phyloP scores from a whole-genome alignment of 1,284 basidiomycete genomes.

The Fomes fomentarius region DNA sequence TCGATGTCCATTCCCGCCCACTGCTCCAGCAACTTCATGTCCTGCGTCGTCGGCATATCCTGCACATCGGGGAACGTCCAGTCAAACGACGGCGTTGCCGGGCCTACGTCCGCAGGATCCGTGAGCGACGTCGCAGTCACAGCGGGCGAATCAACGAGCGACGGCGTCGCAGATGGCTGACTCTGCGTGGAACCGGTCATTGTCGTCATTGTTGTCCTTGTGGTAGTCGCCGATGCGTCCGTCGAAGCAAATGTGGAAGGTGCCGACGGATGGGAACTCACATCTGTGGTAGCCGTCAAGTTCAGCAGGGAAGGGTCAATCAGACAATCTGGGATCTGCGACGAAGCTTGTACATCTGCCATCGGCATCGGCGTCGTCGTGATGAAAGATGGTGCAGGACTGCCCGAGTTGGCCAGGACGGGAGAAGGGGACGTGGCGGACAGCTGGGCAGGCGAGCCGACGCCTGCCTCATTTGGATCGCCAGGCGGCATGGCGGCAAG shows the following conservation, averaged over 20 bases:
- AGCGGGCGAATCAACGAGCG: conserved; percentile 37
- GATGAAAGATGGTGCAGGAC: no score
- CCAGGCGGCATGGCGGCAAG: conserved; percentile 26
- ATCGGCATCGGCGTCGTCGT: no score
- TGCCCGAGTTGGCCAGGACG: no score
- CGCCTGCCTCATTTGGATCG: conserved; percentile 23
- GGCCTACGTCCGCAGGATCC: conserved; percentile 31
- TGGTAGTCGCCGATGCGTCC: neutral
- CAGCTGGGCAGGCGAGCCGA: conserved; percentile 6
- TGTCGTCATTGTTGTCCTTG: no score
- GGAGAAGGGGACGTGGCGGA: neutral
- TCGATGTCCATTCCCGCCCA: conserved; percentile 26
- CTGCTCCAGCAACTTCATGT: conserved; percentile 25
- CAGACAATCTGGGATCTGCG: conserved; percentile 27
- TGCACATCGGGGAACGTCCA: conserved; percentile 16
- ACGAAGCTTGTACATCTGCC: neutral
- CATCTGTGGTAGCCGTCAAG: conserved; percentile 20
- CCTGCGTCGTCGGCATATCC: neutral
- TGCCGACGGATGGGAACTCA: neutral
- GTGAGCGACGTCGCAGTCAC: conserved; percentile 40
- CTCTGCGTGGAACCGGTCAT: neutral
- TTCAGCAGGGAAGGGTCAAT: conserved; percentile 43
- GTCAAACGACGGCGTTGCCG: conserved; percentile 20
- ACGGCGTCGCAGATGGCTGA: conserved; percentile 24
- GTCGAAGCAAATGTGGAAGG: neutral